Conservation (phyloP, 2,329 filamentous ascomycete species). For the Epichloe gansuensis region DNA sequence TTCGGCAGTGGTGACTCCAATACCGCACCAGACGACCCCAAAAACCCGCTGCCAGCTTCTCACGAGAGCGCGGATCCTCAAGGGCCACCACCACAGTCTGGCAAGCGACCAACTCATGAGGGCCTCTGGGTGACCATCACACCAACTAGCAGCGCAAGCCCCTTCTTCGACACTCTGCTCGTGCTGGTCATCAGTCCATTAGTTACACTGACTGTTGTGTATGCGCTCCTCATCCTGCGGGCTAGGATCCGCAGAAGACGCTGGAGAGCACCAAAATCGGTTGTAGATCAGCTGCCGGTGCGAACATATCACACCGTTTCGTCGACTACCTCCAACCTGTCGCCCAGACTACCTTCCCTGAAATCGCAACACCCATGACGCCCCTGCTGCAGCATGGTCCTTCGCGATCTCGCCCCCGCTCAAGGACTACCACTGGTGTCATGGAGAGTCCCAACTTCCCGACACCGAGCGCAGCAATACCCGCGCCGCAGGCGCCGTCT, state of each 20-base stretch:
- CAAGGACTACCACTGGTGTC: slow-evolving; percentile 51
- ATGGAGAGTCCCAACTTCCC: slow-evolving; percentile 36
- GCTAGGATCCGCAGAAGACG: slow-evolving; percentile 78
- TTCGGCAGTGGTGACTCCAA: slow-evolving; percentile 33
- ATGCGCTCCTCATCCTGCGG: slow-evolving; percentile 74
- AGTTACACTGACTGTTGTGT: slow-evolving; percentile 85
- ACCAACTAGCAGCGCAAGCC: slow-evolving; percentile 76
- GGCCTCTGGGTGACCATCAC: slow-evolving; percentile 96
- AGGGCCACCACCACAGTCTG: slow-evolving; percentile 7
- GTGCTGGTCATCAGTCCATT: slow-evolving; percentile 92
- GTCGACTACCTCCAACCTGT: slow-evolving; percentile 37
- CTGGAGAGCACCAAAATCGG: slow-evolving; percentile 95
- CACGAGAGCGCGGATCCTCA: slow-evolving; percentile 10
- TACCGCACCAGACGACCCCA: slow-evolving; percentile 9
- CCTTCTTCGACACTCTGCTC: slow-evolving; percentile 93
- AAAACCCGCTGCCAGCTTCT: slow-evolving; percentile 12
- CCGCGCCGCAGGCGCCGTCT: slow-evolving; percentile 23
- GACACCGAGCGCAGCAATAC: slow-evolving; percentile 29
- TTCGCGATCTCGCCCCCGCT: slow-evolving; percentile 46
- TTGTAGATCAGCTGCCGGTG: slow-evolving; percentile 89
- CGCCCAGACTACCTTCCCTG: slow-evolving; percentile 48
- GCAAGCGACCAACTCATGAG: slow-evolving; percentile 30
- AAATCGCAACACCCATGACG: slow-evolving; percentile 59
- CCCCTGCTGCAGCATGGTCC: slow-evolving; percentile 58
- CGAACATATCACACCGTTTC: slow-evolving; percentile 85